Conservation (phyloP, 1,139 yeast species). For the Candida tunisiensis region DNA sequence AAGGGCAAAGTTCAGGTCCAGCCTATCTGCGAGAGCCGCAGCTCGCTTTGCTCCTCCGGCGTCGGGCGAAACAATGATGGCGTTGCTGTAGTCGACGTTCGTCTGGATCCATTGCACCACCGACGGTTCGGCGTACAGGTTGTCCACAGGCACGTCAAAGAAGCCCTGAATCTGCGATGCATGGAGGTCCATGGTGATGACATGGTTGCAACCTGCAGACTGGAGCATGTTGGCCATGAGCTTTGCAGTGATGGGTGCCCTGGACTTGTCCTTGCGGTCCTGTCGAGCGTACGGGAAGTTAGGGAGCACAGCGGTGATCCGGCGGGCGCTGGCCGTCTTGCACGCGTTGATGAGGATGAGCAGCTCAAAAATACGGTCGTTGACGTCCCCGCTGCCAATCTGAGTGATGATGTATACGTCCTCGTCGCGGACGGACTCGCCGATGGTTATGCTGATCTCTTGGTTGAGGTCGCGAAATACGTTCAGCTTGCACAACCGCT, state of each 20-base stretch:
- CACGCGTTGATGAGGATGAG: slow-evolving; percentile 89
- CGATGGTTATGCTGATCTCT: slow-evolving; percentile 83
- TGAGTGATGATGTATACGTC: slow-evolving; percentile 79
- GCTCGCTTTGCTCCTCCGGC: slow-evolving; percentile 99
- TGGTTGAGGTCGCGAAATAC: slow-evolving; percentile 35
- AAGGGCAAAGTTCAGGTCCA: slow-evolving; percentile 84
- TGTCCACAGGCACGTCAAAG: slow-evolving; percentile 90
- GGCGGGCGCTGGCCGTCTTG: slow-evolving; percentile 83
- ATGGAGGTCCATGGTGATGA: slow-evolving; percentile 92
- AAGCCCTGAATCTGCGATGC: slow-evolving; percentile 99
- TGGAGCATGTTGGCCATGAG: slow-evolving; percentile 88
- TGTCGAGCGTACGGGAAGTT: slow-evolving; percentile 98
- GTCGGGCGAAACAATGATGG: slow-evolving; percentile 88
- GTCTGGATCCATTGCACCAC: slow-evolving; percentile 76
- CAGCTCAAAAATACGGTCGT: slow-evolving; percentile 75
- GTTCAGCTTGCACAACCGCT: slow-evolving; percentile 22
- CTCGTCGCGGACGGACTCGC: slow-evolving; percentile 93
- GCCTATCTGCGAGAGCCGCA: slow-evolving; percentile 81
- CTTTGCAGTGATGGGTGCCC: slow-evolving; percentile 96
- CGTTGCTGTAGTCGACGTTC: slow-evolving; percentile 31
- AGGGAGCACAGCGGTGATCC: slow-evolving; percentile 90
- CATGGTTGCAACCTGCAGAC: slow-evolving; percentile 93
- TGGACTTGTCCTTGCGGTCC: slow-evolving; percentile 86
- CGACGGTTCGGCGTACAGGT: slow-evolving; percentile 87
- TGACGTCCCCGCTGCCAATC: slow-evolving; percentile 78